Percentiles rank a stretch among this genome's conserved stretches.
phyloP scores from a whole-genome alignment of 1,284 basidiomycete species.

The Ustilago sp. region DNA sequence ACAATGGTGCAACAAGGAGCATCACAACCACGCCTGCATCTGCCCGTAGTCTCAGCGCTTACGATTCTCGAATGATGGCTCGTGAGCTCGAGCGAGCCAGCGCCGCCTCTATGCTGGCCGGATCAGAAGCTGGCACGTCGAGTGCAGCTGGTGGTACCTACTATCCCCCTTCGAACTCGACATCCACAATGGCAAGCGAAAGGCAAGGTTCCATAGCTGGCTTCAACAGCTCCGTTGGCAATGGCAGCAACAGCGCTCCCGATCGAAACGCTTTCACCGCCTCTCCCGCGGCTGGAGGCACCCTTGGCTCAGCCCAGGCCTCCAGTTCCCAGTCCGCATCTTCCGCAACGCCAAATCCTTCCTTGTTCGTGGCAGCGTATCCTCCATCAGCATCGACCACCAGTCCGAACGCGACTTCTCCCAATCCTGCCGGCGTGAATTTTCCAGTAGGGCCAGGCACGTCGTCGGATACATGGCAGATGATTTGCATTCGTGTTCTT shows the following conservation, averaged over 20 bases:
- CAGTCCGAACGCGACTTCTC: constrained; percentile 18
- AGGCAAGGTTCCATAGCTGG: constrained; percentile 17
- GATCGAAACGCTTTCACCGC: constrained; percentile 14
- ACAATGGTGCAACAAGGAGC: constrained; percentile 12
- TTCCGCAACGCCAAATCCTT: background rate
- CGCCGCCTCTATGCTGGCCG: constrained; percentile 42
- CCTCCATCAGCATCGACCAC: constrained; percentile 6
- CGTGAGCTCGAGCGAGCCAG: constrained; percentile 53
- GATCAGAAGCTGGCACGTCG: constrained; percentile 25
- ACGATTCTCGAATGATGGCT: constrained; percentile 52
- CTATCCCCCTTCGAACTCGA: constrained; percentile 20
- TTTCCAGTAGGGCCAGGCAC: constrained; percentile 32
- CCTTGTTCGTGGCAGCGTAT: constrained; percentile 19
- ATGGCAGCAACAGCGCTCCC: background rate
- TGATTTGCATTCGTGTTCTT: constrained; percentile 84
- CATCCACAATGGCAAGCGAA: constrained; percentile 23
- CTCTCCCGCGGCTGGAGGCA: constrained; percentile 27
- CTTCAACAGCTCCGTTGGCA: background rate
- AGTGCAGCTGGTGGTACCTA: constrained; percentile 3
- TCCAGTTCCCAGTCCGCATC: constrained; percentile 16
- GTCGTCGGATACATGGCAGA: constrained; percentile 74
- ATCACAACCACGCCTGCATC: constrained; percentile 34
- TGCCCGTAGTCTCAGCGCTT: constrained; percentile 23
- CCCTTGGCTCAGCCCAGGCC: constrained; percentile 6
- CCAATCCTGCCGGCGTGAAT: constrained; percentile 26